Percentiles rank a stretch among this genome's conserved stretches.
Evolutionary conservation across 2,329 filamentous ascomycete genomes (phyloP).

Genomic region (Thermothelomyces thermophilus): DNA sequence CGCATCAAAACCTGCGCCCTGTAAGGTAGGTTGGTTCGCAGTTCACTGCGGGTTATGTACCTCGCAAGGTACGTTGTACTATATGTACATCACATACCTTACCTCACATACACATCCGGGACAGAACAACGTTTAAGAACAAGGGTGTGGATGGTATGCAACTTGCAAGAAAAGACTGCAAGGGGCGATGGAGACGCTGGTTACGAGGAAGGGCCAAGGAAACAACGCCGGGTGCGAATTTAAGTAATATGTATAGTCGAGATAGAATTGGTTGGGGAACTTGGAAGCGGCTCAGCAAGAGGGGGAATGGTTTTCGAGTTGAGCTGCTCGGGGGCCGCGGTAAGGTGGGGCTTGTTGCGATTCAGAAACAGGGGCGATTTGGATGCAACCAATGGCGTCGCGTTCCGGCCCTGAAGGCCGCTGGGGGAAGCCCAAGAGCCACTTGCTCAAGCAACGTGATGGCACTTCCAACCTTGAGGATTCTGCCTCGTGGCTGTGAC

Average conservation of each 20-base stretch:
- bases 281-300: neutral
- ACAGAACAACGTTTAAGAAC: no score
- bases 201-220: no score
- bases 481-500: neutral
- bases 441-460: conserved; percentile 16
- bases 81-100: neutral
- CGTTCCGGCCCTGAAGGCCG: conserved; percentile 5
- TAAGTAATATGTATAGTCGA: no score
- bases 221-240: no score
- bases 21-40: neutral
- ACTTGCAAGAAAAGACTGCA: no score
- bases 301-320: neutral
- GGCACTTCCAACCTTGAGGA: neutral
- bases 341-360: neutral
- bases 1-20: conserved; percentile 5
- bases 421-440: neutral
- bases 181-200: no score
- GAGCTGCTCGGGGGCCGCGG: neutral
- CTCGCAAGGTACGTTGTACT: no score
- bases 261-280: no score
- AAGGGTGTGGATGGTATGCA: no score
- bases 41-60: conserved; percentile 1
- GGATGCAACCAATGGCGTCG: neutral
- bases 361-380: neutral
- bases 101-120: no score